Conservation (phyloP, 495 filamentous ascomycete genomes). For the Astrocystis sublimbata region DNA sequence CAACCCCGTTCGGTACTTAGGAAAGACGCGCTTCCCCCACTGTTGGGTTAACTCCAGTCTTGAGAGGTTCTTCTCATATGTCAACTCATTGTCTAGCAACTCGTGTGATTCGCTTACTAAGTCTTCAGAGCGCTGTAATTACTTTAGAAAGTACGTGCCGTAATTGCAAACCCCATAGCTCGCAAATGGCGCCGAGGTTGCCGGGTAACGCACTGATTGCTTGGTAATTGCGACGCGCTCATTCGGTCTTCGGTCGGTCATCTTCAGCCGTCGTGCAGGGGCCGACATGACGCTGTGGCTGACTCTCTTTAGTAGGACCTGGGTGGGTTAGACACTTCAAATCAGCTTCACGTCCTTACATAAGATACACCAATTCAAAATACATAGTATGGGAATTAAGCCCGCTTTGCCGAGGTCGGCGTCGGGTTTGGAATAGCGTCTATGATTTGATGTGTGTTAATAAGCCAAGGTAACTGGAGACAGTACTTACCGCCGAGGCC, state of each 20-base stretch:
- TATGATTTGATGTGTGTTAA: neutral
- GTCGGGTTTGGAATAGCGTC: neutral
- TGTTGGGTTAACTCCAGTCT: no score
- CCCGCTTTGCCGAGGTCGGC: neutral
- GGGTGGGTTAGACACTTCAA: no score
- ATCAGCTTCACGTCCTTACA: neutral
- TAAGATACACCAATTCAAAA: neutral
- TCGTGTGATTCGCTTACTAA: no score
- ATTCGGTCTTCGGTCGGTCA: slow-evolving; percentile 11
- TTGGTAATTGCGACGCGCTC: slow-evolving; percentile 6
- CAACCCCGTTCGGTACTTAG: no score
- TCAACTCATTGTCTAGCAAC: no score
- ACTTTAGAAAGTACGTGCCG: no score
- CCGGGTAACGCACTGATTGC: neutral
- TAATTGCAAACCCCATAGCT: no score
- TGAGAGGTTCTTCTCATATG: no score
- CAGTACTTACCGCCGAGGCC: neutral
- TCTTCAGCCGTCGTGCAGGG: neutral
- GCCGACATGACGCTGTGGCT: neutral
- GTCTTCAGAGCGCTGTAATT: no score
- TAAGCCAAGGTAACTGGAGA: slow-evolving; percentile 6
- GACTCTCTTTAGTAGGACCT: neutral
- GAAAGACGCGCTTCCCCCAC: no score
- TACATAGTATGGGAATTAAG: neutral
- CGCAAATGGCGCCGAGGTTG: neutral